phyloP scores from a whole-genome alignment of 352 stramenopile genomes.

The Pythium folliculosum region DNA sequence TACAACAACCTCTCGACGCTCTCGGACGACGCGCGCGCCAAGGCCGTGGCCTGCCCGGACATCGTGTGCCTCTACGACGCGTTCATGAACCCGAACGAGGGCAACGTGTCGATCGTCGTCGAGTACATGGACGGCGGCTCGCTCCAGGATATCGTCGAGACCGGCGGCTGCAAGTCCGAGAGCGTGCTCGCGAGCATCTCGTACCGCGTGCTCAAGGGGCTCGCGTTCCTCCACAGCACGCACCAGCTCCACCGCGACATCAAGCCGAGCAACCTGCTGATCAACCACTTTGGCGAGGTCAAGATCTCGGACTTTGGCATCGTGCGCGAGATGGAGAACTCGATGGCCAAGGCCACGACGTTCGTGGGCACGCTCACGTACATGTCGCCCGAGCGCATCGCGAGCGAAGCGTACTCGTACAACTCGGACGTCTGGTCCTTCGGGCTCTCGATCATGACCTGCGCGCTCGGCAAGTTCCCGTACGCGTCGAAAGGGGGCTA shows the following conservation, averaged over 20 bases:
- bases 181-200: constrained; percentile 90
- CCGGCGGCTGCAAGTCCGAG: constrained; percentile 85
- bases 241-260: constrained; percentile 94
- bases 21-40: constrained; percentile 49
- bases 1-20: constrained; percentile 88
- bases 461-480: constrained; percentile 87
- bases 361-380: constrained; percentile 93
- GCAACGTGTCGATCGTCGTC: constrained; percentile 93
- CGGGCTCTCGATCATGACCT: constrained; percentile 88
- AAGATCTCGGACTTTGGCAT: constrained; percentile 91
- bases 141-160: constrained; percentile 92
- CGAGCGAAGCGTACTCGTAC: constrained; percentile 87
- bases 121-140: constrained; percentile 96
- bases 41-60: constrained; percentile 69
- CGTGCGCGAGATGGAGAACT: constrained; percentile 85
- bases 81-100: constrained; percentile 91
- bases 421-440: constrained; percentile 89
- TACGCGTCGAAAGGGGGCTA: constrained; percentile 87
- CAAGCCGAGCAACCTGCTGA: constrained; percentile 93
- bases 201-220: constrained; percentile 81
- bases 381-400: constrained; percentile 94
- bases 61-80: constrained; percentile 93
- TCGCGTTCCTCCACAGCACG: constrained; percentile 89
- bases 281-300: constrained; percentile 90
- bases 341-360: constrained; percentile 83